Percentiles rank a stretch among this genome's conserved stretches.
Evolutionary conservation across 257 asterid species (phyloP).

Genomic region (Verbena officinalis): DNA sequence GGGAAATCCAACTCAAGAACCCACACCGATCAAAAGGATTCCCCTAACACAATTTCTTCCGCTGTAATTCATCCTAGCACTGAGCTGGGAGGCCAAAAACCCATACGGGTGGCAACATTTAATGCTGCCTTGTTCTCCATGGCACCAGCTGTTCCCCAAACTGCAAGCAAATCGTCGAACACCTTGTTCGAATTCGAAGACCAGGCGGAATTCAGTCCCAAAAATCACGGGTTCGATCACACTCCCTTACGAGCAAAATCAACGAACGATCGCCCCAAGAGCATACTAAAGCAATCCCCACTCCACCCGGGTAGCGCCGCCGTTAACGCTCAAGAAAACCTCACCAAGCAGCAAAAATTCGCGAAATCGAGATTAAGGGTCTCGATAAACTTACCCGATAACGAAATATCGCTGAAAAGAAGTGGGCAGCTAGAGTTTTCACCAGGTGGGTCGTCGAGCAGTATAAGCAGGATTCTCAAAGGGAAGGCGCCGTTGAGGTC

Average conservation of each 20-base stretch:
- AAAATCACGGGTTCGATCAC: constrained; percentile 18
- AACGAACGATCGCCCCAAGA: constrained; percentile 61
- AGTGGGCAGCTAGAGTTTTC: constrained; percentile 55
- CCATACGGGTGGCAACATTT: constrained; percentile 70
- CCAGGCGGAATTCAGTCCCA: constrained; percentile 19
- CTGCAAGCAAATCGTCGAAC: constrained; percentile 34
- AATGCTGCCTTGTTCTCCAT: constrained; percentile 97
- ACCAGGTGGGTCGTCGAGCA: constrained; percentile 9
- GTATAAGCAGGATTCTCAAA: constrained; percentile 34
- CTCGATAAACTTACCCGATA: constrained; percentile 88
- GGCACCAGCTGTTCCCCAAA: constrained; percentile 84
- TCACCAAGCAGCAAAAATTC: constrained; percentile 52
- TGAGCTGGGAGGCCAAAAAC: constrained; percentile 40
- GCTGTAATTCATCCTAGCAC: constrained; percentile 76
- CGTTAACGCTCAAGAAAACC: constrained; percentile 24
- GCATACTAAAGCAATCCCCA: constrained; percentile 85
- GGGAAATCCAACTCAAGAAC: constrained; percentile 55
- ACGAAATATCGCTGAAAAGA: constrained; percentile 78
- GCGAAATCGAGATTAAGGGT: constrained; percentile 78
- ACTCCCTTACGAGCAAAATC: constrained; percentile 49
- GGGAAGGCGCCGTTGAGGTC: constrained; percentile 65
- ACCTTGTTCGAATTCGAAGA: constrained; percentile 33
- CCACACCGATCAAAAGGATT: constrained; percentile 28
- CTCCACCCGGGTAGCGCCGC: constrained; percentile 44
- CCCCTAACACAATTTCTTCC: constrained; percentile 37